Evolutionary conservation across 2,329 filamentous ascomycete species (phyloP), one percentile per base, ranked within the genome.

Genomic region (Orbilia blumenaviensis): DNA sequence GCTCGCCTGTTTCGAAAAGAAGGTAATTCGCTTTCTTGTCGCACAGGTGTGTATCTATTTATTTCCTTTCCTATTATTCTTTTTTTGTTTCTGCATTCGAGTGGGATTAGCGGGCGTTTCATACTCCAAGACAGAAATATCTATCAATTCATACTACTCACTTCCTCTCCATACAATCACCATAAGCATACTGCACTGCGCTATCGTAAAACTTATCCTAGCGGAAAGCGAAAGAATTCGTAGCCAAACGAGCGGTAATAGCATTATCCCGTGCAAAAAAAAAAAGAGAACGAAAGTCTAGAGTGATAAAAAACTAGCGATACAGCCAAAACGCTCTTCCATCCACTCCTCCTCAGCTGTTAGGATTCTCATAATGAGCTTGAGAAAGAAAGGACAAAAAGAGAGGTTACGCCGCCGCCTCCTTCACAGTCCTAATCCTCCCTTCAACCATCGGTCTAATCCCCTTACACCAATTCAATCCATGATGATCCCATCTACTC

Each of bases 381-480:
- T 18, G 18, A 41, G 7, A 7, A 23, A 44, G 1, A 44, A 44
- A 44, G 16, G n/a, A n/a, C n/a, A n/a, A n/a, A 12, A 23, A 46
- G 14, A 14, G 42, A 25, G 4, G 1, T 5, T 46, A 46, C 4
- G 42, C 21, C n/a, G 41, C 38, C 14, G 68, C 34, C 48, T 68
- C 21, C 23, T 71, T 80, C 1, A 86, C 81, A 81, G 86, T 86
- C 32, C 81, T 82, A 44, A 96, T 96, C 54, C 93, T 87, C 0
- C 92, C 92, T 81, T 96, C 93, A 7, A 94, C 77, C 68, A 87
- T 87, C 0, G 93, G 93, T 66, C 90, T 88, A 82, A 96, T 94
- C 1, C 92, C 90, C 77, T 88, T 88, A 7, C 92, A 94, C 92
- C 93, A 96, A 78, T 90, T 87, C 32, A 91, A 89, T 60, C 89